Percentiles rank a stretch among this genome's conserved stretches.
Conservation (phyloP, 768 basidiomycete species). For the Tricholomella constricta region DNA sequence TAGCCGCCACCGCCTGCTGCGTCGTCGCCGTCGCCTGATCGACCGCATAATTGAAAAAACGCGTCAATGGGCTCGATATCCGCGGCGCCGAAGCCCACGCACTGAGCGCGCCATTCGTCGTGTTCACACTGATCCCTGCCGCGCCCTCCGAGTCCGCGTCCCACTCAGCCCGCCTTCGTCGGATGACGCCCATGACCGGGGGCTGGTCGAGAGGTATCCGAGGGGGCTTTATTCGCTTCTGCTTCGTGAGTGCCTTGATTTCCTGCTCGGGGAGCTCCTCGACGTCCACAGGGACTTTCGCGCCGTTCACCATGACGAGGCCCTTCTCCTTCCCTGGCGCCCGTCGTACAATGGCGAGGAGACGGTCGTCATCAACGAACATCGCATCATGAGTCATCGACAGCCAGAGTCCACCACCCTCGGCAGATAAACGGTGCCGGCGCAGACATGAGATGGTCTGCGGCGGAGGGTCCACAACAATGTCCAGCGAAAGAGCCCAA, state of each 20-base stretch:
- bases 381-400: slow-evolving; percentile 85
- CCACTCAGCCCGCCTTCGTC: slow-evolving; percentile 74
- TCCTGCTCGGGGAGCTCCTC: slow-evolving; percentile 89
- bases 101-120: slow-evolving; percentile 17
- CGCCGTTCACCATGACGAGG: slow-evolving; percentile 86
- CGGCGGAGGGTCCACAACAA: slow-evolving; percentile 93
- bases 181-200: slow-evolving; percentile 72
- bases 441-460: slow-evolving; percentile 79
- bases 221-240: slow-evolving; percentile 83
- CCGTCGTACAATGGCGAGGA: slow-evolving; percentile 73
- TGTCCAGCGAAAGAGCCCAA: slow-evolving; percentile 82
- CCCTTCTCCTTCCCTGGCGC: slow-evolving; percentile 82
- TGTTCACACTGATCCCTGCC: slow-evolving; percentile 18
- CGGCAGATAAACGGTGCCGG: slow-evolving; percentile 81
- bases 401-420: slow-evolving; percentile 94
- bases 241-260: slow-evolving; percentile 77
- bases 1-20: slow-evolving; percentile 76
- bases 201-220: slow-evolving; percentile 95
- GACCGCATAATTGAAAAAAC: slow-evolving; percentile 74
- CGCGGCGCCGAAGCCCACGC: slow-evolving; percentile 62
- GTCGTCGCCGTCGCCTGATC: slow-evolving; percentile 75
- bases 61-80: slow-evolving; percentile 68
- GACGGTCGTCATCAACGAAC: slow-evolving; percentile 75
- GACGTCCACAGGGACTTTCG: slow-evolving; percentile 79
- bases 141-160: slow-evolving; percentile 48